Evolutionary conservation across 2,329 filamentous ascomycete species (phyloP).

Genomic region (Alternaria alternata): DNA sequence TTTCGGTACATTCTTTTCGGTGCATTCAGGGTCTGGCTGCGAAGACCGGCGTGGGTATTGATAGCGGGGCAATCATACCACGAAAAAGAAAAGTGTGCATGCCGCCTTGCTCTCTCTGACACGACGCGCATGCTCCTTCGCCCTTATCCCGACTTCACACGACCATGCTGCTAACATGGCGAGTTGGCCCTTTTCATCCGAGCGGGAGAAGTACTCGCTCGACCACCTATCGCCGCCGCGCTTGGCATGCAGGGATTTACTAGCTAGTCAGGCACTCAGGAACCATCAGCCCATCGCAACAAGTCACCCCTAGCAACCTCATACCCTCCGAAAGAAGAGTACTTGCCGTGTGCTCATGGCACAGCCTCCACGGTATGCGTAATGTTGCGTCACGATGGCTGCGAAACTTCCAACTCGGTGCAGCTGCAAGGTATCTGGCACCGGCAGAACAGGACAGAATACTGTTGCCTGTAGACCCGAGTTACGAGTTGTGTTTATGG

Average conservation of each 20-base stretch:
- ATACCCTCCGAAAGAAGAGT: neutral
- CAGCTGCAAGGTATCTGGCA: neutral
- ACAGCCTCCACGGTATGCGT: conserved; percentile 5
- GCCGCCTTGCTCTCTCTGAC: neutral
- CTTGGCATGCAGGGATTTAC: conserved; percentile 16
- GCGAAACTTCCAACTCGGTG: neutral
- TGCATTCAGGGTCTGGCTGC: conserved; percentile 14
- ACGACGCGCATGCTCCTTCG: neutral
- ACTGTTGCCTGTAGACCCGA: neutral
- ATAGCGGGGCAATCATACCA: neutral
- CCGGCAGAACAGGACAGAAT: neutral
- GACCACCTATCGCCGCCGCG: conserved; percentile 5
- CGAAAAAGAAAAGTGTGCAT: conserved; percentile 5
- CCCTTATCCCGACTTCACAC: neutral
- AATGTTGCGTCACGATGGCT: neutral
- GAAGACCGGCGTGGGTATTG: neutral
- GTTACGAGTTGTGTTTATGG: neutral
- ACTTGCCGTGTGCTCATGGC: neutral
- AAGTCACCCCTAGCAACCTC: conserved; percentile 5
- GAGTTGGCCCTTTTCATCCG: conserved; percentile 1
- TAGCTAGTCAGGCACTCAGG: conserved; percentile 12
- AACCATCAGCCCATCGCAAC: conserved; percentile 9
- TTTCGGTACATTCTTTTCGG: conserved; percentile 14
- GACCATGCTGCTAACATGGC: neutral
- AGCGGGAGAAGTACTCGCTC: conserved; percentile 1